Evolutionary conservation across 2,329 filamentous ascomycete species (phyloP).

Genomic region (Monosporascus sp.): DNA sequence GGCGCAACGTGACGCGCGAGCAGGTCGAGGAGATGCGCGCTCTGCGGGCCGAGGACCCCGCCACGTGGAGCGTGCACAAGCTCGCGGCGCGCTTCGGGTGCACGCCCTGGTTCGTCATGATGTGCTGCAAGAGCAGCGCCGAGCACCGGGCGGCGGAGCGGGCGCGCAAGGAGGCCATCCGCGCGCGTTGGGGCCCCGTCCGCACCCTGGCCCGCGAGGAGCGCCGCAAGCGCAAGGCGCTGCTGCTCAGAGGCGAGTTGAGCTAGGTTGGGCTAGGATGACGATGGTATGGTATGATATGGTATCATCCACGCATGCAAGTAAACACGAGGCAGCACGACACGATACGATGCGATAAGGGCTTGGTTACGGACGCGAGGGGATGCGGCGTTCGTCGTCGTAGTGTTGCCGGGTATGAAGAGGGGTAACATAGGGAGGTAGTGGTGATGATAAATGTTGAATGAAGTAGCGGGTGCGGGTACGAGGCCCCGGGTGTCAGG

Average conservation of each 20-base stretch:
- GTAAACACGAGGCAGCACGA: no score
- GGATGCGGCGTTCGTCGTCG: no score
- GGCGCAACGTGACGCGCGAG: constrained; percentile 42
- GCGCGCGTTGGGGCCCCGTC: constrained; percentile 54
- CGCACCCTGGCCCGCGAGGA: constrained; percentile 52
- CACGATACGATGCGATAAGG: no score
- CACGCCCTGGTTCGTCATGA: constrained; percentile 52
- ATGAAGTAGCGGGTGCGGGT: background rate
- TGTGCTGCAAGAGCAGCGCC: constrained; percentile 46
- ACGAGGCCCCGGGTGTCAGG: background rate
- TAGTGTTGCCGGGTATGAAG: no score
- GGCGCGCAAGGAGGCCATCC: constrained; percentile 42
- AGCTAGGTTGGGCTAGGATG: background rate
- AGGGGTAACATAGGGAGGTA: background rate
- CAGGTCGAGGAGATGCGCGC: constrained; percentile 57
- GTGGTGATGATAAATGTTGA: background rate
- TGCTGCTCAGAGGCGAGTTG: constrained; percentile 49
- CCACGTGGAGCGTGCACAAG: constrained; percentile 47
- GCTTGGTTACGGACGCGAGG: no score
- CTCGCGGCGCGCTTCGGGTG: constrained; percentile 54
- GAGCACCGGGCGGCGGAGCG: constrained; percentile 44
- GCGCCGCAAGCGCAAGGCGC: constrained; percentile 44
- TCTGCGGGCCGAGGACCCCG: constrained; percentile 49
- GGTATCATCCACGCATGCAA: no score
- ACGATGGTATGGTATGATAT: no score